Percentiles rank a stretch among this genome's conserved stretches.
These are phyloP conservation scores for Diaporthe eres DNA, from an alignment of 2,329 filamentous ascomycete species.

Conservation along the genomic window DNA sequence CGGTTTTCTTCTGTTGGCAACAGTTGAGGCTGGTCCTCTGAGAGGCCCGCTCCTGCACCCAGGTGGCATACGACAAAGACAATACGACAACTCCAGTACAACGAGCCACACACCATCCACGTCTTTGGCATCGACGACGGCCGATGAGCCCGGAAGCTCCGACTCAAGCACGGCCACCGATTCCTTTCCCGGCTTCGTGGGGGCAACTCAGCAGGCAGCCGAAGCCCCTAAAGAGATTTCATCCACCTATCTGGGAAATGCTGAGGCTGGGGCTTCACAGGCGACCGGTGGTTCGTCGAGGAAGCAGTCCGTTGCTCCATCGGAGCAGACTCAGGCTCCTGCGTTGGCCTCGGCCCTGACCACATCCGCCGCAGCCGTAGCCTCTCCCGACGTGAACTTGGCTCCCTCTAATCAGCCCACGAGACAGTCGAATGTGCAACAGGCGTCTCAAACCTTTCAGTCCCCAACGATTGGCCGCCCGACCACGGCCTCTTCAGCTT, in stretches of 20 bases:
- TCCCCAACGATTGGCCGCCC: constrained; percentile 12
- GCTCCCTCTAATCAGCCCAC: background rate
- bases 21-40: constrained; percentile 43
- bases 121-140: background rate
- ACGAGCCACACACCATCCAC: background rate
- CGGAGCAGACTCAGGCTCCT: background rate
- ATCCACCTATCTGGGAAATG: background rate
- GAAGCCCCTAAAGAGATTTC: background rate
- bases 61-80: constrained; percentile 32
- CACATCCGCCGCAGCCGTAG: background rate
- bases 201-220: constrained; percentile 1
- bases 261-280: background rate
- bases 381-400: background rate
- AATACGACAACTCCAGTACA: constrained; percentile 33
- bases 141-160: background rate
- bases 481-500: constrained; percentile 27
- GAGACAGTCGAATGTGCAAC: background rate
- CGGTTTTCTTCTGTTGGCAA: constrained; percentile 38
- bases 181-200: constrained; percentile 3
- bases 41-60: constrained; percentile 24
- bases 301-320: background rate
- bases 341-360: background rate
- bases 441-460: background rate
- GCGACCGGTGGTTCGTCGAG: constrained; percentile 5
- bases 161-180: background rate